Evolutionary conservation across 1,139 yeast species (phyloP), one percentile per base, ranked within the genome.

Genomic region (Candida dubliniensis): DNA sequence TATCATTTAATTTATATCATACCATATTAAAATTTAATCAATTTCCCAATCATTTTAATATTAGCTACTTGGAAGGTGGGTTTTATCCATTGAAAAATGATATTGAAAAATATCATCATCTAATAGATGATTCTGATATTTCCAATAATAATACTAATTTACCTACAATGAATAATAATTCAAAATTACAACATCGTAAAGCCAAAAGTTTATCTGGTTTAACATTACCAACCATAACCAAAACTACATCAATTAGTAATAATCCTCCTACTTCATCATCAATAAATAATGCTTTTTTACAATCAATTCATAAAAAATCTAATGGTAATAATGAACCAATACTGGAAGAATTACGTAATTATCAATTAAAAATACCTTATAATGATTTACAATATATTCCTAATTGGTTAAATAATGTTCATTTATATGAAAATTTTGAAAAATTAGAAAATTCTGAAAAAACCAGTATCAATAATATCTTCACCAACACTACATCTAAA

Each of bases 381-480:
- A 54, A 53, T 2, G 53, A 53, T 30, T 59, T 67, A 5, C 50
- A 52, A 3, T 44, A 55, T 15, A 53, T 78, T 13, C 86, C 87
- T 2, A 47, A 45, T 2, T 81, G 87, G 87, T 56, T 81, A 36
- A 54, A 58, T 34, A 66, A 64, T 10, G 64, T 69, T 47, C 40
- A 64, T 14, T 59, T 81, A 40, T 57, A 67, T 15, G 48, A 58
- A 9, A 68, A 75, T 45, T 77, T 79, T 51, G 60, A 64, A 44
- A 74, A 68, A 46, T 74, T 80, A 46, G 85, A 81, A 60, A 63
- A 61, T 32, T 56, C 71, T 41, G 87, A 82, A 55, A 74, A 71
- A 48, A 56, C 66, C 12, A 63, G 86, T 48, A 61, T 81, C 38
- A 73, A 70, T 43, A 59, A 65, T 57, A 61, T 40, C 33, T 46